Base-by-base conservation (phyloP, 2,329 filamentous ascomycete genomes). In the Colletotrichum coccodes region DNA sequence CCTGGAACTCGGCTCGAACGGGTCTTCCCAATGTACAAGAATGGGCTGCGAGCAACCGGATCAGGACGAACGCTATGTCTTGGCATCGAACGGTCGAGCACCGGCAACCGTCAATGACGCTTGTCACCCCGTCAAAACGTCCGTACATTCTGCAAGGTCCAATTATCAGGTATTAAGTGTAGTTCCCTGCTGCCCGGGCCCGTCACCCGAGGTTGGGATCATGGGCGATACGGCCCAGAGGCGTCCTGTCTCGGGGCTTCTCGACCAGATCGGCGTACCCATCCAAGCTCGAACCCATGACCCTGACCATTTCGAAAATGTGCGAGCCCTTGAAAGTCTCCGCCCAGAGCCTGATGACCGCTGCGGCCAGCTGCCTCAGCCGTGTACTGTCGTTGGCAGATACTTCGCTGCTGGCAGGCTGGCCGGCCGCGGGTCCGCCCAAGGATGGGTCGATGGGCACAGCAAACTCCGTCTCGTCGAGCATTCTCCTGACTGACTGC, bases 381-480 rank as follows among this genome's bases (percentile, higher is more conserved):
- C 86, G 87, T 21, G 81, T 79, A 44, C 82, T 80, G 71, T 89
- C 86, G 61, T 80, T 85, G 12, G 81, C 78, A 23, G 80, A 79
- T 46, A 82, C 77, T 53, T 87, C 85, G 70, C 80, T 79, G 40
- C 73, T 77, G 8, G 79, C 76, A 71, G 81, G 71, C 72, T 81
- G 75, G 8, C 76, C 79, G 44, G 77, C 76, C 18, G 76, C 76
- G 21, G 77, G 77, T 6, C 80, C 83, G 0, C 83, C 80, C 18
- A 89, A 79, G 3, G 86, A 87, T 3, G 87, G 86, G 57, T 90
- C 87, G 49, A 89, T 84, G 1, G 87, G 86, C 4, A 89, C 86
- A 7, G 87, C 87, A 71, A 89, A 90, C 72, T 90, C 87, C 0
- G 88, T 90, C 76, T 90, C 88, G 71, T 89, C 86, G 12, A 90